Evolutionary conservation across 192 early-diverging fungal species (phyloP).

Genomic region (Gryganskiella cystojenkinii): DNA sequence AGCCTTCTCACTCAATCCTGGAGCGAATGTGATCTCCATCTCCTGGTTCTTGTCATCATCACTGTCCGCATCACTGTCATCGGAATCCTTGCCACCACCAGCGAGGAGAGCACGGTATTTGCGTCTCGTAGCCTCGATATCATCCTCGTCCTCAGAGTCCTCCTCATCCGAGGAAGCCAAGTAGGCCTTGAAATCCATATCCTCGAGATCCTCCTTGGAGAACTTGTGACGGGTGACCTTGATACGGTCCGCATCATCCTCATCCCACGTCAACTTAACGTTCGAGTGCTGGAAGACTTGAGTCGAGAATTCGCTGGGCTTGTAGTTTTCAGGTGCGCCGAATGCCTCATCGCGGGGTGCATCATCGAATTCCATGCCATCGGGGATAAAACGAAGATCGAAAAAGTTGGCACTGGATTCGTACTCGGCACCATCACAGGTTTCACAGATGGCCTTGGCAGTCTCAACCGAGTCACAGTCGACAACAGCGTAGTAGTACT

Average conservation of each 20-base stretch:
- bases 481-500: constrained; percentile 95
- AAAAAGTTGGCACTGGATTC: constrained; percentile 93
- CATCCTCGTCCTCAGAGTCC: constrained; percentile 71
- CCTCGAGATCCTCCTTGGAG: constrained; percentile 87
- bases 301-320: constrained; percentile 78
- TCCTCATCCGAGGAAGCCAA: constrained; percentile 80
- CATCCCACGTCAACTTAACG: constrained; percentile 96
- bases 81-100: constrained; percentile 37
- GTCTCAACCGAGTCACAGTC: constrained; percentile 91
- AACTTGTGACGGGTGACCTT: constrained; percentile 84
- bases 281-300: constrained; percentile 91
- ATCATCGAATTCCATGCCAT: constrained; percentile 89
- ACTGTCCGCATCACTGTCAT: constrained; percentile 50
- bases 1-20: constrained; percentile 84
- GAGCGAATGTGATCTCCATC: constrained; percentile 96
- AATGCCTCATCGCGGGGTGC: constrained; percentile 68
- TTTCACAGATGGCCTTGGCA: constrained; percentile 79
- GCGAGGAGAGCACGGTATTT: constrained; percentile 63
- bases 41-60: constrained; percentile 69
- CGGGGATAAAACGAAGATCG: constrained; percentile 94
- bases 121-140: constrained; percentile 56
- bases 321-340: constrained; percentile 72
- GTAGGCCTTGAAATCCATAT: constrained; percentile 93
- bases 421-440: constrained; percentile 93
- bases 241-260: constrained; percentile 88